Conservation (phyloP, 169 alveolate species). For the Plasmodium gallinaceum region DNA sequence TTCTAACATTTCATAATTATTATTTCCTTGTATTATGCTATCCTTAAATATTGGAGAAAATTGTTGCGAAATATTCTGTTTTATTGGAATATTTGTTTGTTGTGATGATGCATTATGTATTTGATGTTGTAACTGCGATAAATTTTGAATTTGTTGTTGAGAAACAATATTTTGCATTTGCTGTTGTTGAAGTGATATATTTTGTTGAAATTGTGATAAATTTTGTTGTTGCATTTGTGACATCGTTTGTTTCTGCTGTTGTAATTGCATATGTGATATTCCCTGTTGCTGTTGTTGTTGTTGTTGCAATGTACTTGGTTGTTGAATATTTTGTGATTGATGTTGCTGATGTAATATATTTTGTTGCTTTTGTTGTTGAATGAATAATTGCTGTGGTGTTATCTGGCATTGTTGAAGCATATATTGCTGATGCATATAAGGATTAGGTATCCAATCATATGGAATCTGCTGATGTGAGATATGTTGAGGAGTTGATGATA, state of each 20-base stretch:
- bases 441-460: conserved; percentile 53
- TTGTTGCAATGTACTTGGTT: conserved; percentile 14
- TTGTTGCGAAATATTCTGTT: not conserved
- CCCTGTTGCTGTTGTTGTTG: conserved; percentile 46
- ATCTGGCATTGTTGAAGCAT: conserved; percentile 57
- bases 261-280: conserved; percentile 7
- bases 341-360: conserved; percentile 6
- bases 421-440: conserved; percentile 69
- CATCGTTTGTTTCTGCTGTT: conserved; percentile 2
- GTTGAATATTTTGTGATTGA: conserved; percentile 9
- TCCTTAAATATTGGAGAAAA: conserved; percentile 34
- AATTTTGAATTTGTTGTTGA: not conserved
- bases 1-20: conserved; percentile 45
- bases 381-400: conserved; percentile 54
- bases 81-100: conserved; percentile 18
- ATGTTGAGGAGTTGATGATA: conserved; percentile 24
- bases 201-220: not conserved
- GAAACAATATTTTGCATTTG: conserved; percentile 6
- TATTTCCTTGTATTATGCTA: conserved; percentile 6
- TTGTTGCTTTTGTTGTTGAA: conserved; percentile 45
- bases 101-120: conserved; percentile 6
- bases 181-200: conserved; percentile 27
- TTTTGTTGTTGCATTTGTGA: conserved; percentile 7
- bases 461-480: conserved; percentile 34
- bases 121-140: not conserved